Base-by-base conservation (phyloP, 768 basidiomycete species). In the Hericium erinaceus region DNA sequence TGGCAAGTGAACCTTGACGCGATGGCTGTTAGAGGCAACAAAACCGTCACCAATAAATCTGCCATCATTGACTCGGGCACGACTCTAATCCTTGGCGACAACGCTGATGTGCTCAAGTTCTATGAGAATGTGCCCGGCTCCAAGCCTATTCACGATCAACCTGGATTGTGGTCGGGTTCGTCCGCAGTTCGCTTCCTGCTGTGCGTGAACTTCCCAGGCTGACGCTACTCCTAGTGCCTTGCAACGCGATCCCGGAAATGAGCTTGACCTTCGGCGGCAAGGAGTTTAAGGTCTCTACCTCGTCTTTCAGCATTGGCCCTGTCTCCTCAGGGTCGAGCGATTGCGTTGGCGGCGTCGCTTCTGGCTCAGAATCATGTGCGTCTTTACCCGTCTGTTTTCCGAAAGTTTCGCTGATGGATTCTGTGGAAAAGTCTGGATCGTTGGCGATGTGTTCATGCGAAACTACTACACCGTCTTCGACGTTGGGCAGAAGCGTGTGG, bases 21-120 rank as follows among this genome's bases (percentile, higher is more conserved):
- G 12, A 56, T 75, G 26, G 50, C 61, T 18, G 66, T 65, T 62
- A 53, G 67, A 60, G 63, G 66, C 58, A 52, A 55, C 59, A 60
- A 33, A 59, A 63, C 39, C 49, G 64, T 62, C 13, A 48, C 22
- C 12, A 55, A 58, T 15, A n/a, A 51, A 39, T 16, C 52, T 18
- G 64, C 73, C 16, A 67, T 76, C 57, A 55, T 77, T 49, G 75
- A 75, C 61, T 71, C 58, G 61, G 68, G 69, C 49, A 74, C 74
- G 4, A 67, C 73, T 2, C 54, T 71, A 28, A 69, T 75, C 67
- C 18, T 69, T 41, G 67, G 63, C 24, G 67, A 62, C 33, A 62
- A 65, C 37, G 52, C 13, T 22, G 58, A 44, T 46, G 74, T 72
- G 1, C 57, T 60, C 41, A 60, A 59, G 22, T 68, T 66, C 52